Evolutionary conservation across 164 flowering plant species (phyloP).

Genomic region (Akebia trifoliata): DNA sequence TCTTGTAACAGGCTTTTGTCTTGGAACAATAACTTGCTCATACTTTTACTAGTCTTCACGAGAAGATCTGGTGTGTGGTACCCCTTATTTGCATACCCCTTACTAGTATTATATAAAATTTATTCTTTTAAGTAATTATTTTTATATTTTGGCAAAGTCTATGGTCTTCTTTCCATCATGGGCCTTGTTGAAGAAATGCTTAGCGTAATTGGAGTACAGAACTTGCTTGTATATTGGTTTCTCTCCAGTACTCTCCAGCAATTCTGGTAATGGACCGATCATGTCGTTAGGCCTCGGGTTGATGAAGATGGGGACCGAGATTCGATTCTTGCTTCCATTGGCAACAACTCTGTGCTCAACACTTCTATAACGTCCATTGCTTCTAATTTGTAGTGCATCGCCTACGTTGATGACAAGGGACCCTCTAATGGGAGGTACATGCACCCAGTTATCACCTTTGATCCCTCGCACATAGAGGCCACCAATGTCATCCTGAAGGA

Average conservation of each 20-base stretch:
- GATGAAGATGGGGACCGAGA: conserved; percentile 42
- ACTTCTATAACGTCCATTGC: conserved; percentile 49
- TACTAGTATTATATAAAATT: no score
- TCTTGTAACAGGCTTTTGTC: no score
- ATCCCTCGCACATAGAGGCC: conserved; percentile 33
- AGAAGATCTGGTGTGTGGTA: no score
- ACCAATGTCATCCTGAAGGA: conserved; percentile 42
- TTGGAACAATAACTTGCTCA: no score
- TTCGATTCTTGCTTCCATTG: conserved; percentile 29
- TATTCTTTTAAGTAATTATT: no score
- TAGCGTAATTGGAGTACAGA: conserved; percentile 33
- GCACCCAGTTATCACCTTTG: conserved; percentile 1
- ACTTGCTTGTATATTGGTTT: conserved; percentile 31
- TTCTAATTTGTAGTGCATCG: conserved; percentile 32
- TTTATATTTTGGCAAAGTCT: conserved; percentile 26
- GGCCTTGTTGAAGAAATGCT: conserved; percentile 37
- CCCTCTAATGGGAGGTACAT: conserved; percentile 5
- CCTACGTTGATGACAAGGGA: conserved; percentile 9
- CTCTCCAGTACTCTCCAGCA: conserved; percentile 30
- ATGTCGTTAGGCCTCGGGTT: conserved; percentile 28
- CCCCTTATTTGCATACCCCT: no score
- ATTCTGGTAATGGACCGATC: conserved; percentile 34
- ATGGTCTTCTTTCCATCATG: conserved; percentile 48
- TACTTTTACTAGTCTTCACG: no score
- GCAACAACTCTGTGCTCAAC: conserved; percentile 41